Evolutionary conservation across 768 basidiomycete genomes (phyloP).

Genomic region (Chalciporus chontae): DNA sequence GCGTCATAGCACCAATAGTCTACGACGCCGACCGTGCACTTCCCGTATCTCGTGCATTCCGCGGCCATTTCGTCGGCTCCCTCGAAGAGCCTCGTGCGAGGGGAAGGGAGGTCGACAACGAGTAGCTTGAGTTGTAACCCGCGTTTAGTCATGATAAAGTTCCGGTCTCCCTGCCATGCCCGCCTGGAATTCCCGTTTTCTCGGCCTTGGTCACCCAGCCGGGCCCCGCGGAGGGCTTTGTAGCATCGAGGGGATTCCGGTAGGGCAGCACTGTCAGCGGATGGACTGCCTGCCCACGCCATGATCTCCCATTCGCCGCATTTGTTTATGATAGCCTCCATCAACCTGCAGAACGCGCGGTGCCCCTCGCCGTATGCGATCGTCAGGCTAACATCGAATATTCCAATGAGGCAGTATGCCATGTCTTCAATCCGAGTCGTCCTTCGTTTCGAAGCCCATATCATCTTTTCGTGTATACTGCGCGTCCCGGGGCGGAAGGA

Average conservation of each 20-base stretch:
- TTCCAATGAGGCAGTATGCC: constrained; percentile 32
- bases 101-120: constrained; percentile 19
- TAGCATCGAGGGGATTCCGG: constrained; percentile 32
- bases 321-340: constrained; percentile 27
- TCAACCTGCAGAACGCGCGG: constrained; percentile 29
- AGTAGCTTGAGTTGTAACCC: constrained; percentile 28
- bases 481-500: constrained; percentile 23
- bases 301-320: constrained; percentile 33
- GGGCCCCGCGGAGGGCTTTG: constrained; percentile 14
- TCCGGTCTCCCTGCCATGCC: constrained; percentile 25
- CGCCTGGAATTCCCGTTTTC: not conserved
- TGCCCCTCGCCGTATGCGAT: constrained; percentile 35
- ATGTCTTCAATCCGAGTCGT: constrained; percentile 33
- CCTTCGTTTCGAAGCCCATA: constrained; percentile 33
- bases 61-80: not conserved
- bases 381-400: constrained; percentile 33
- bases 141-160: constrained; percentile 32
- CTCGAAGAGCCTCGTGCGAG: constrained; percentile 16
- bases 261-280: constrained; percentile 26
- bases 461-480: constrained; percentile 28
- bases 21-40: constrained; percentile 26
- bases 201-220: not conserved
- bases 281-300: constrained; percentile 27
- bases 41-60: constrained; percentile 17
- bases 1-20: constrained; percentile 33